Base-by-base conservation (phyloP, 345 rosid genomes). In the Passiflora organensis region DNA sequence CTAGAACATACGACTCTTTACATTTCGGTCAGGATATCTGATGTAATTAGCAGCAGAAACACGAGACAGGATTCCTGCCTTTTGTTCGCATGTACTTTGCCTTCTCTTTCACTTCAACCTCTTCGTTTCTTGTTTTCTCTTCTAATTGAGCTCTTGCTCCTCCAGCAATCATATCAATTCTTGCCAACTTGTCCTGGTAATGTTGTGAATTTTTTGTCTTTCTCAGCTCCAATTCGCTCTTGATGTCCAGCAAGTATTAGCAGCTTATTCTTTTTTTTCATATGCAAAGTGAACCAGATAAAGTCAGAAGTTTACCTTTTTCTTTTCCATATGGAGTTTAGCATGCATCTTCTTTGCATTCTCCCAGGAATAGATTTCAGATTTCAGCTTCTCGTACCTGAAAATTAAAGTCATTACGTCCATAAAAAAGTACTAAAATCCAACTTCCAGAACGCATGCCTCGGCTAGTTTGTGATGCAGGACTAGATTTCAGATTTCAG, bases 321-420 rank as follows among this genome's bases (percentile, higher is more conserved):
- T 80, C 70, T 61, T 74, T 48, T 87, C 94, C 78, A 76, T 72
- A 54, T 54, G 69, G 25, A 68, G 77, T 55, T 58, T 80, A 52
- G 81, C 84, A 60, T 67, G 73, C 65, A 58, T 54, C 71, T 83
- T 87, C 80, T 72, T 87, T 46, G 80, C 78, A 10, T 76, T 77
- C 81, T 85, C 87, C 97, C 96, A 83, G 2, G 59, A 71, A 65
- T 77, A 58, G 62, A 87, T 76, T 15, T 77, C 59, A 28, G 80
- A 68, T 64, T 76, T 83, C 72, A 63, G 55, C 45, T 75, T 82
- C 69, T 87, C 89, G 51, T 68, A 77, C 91, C 91, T 87, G 78
- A 59, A 63, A 76, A 25, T 55, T 51, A 4, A 12, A 17, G 24
- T 43, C 14, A 42, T 50, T 53, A 46, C 25, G 52, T 44, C 53